These are phyloP conservation scores for Kodamaea suecica DNA, from an alignment of 1,139 yeast genomes.

Conservation along the genomic window DNA sequence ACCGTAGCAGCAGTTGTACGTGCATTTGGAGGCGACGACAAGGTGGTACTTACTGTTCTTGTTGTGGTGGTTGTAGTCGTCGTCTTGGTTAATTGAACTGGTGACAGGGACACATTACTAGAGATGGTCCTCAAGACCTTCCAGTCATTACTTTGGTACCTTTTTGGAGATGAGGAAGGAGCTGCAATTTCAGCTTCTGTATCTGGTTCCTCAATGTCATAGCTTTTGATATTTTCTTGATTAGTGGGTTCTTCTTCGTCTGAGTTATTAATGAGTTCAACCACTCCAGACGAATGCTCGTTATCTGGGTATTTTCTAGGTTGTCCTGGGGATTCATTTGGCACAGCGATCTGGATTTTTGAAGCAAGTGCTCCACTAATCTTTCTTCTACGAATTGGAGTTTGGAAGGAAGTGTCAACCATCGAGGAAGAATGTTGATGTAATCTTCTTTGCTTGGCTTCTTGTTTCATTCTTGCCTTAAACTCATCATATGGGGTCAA, in stretches of 20 bases:
- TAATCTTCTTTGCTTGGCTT: constrained; percentile 42
- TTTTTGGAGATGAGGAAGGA: constrained; percentile 23
- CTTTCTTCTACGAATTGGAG: constrained; percentile 72
- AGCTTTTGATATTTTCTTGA: constrained; percentile 25
- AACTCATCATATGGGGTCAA: constrained; percentile 59
- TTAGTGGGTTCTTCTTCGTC: constrained; percentile 30
- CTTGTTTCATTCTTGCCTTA: constrained; percentile 47
- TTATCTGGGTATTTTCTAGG: constrained; percentile 69
- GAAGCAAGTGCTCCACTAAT: constrained; percentile 68
- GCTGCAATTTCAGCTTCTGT: constrained; percentile 12
- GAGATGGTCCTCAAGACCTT: constrained; percentile 43
- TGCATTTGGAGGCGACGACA: constrained; percentile 44
- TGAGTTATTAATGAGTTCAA: constrained; percentile 36
- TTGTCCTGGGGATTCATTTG: constrained; percentile 93
- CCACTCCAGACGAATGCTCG: constrained; percentile 18
- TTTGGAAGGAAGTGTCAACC: constrained; percentile 50
- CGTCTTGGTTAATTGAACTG: constrained; percentile 45
- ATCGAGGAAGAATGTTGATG: constrained; percentile 31
- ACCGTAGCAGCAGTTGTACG: constrained; percentile 20
- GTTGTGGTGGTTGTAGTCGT: constrained; percentile 47
- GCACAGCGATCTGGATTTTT: constrained; percentile 74
- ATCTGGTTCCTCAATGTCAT: constrained; percentile 15
- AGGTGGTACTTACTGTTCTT: constrained; percentile 44
- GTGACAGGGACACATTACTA: constrained; percentile 26
- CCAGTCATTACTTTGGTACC: constrained; percentile 35